A percentile compares a stretch with the other conserved stretches of the same genome.
These are phyloP conservation scores for Leishmania major DNA, from an alignment of 208 protist genomes.

Conservation along the genomic window DNA sequence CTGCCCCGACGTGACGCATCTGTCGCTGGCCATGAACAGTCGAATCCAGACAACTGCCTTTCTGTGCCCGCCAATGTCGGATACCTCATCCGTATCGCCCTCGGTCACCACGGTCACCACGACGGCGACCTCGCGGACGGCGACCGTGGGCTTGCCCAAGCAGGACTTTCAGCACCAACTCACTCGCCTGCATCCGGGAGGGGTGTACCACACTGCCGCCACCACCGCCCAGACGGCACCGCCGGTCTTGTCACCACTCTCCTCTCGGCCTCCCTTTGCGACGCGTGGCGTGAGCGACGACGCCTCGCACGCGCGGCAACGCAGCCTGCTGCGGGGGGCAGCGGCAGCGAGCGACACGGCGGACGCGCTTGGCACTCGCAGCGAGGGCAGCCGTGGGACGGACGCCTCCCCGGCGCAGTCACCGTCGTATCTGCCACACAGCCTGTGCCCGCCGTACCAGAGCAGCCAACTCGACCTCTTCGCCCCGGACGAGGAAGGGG, in stretches of 20 bases:
- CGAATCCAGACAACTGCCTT: constrained; percentile 47
- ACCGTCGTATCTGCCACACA: background rate
- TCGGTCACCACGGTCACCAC: constrained; percentile 7
- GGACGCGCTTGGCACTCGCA: background rate
- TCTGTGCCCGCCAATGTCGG: constrained; percentile 35
- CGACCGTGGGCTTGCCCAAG: background rate
- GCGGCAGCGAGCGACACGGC: background rate
- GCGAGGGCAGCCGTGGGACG: background rate
- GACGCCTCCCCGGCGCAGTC: background rate
- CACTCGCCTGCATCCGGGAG: background rate
- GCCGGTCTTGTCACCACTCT: too few relatives aligned
- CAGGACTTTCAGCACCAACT: background rate
- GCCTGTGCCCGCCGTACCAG: background rate
- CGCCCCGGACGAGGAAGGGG: constrained; percentile 31
- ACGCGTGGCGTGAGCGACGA: background rate
- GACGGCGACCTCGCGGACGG: background rate
- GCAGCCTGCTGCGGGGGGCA: background rate
- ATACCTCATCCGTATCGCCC: constrained; percentile 24
- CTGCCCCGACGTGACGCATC: constrained; percentile 53
- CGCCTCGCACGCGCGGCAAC: background rate
- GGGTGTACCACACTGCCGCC: background rate
- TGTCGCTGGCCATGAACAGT: constrained; percentile 59
- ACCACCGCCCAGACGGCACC: background rate
- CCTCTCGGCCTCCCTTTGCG: background rate
- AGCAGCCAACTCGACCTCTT: constrained; percentile 40